Evolutionary conservation across 331 rosid species (phyloP), one percentile per base, ranked within the genome.

Genomic region (Cydonia oblonga): DNA sequence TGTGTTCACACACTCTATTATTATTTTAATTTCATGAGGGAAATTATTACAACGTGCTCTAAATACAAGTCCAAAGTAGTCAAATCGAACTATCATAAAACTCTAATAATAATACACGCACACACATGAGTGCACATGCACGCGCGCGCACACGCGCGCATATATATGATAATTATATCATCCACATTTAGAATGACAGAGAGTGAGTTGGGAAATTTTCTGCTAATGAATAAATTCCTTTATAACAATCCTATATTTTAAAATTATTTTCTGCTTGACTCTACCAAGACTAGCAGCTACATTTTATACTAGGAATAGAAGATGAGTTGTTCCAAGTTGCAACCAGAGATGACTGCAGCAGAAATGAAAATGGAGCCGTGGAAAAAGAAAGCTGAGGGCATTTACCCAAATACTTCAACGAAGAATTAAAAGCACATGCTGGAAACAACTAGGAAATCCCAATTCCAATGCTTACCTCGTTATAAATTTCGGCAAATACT

Each of bases 401-500:
- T n/a, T 44, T 29, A 4, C 28, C 25, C 57, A 35, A 42, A 14
- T 22, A 20, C 16, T 29, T 40, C 18, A 53, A 28, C n/a, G 24
- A 73, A 51, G 30, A 49, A 63, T 76, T 19, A 9, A 60, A 78
- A 73, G 69, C 22, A 52, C 61, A 6, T 59, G 24, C 35, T 71
- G 26, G 64, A 59, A 29, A 69, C 58, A 76, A 53, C 24, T 51
- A 56, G 14, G 49, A 29, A 63, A 58, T 58, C 28, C 53, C 52
- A 38, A 53, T 20, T 64, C 54, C 20, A 57, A 52, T 9, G 60
- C 77, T 66, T 78, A 93, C 98, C 98, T 89, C 78, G 69, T 93
- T 93, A 82, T 93, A 93, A 75, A 87, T 58, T 77, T 93, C 91
- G 13, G 96, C 97, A 83, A 93, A 93, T 82, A 78, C 83, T 87